phyloP scores from a whole-genome alignment of 2,329 filamentous ascomycete species.

The Pyricularia sp. region DNA sequence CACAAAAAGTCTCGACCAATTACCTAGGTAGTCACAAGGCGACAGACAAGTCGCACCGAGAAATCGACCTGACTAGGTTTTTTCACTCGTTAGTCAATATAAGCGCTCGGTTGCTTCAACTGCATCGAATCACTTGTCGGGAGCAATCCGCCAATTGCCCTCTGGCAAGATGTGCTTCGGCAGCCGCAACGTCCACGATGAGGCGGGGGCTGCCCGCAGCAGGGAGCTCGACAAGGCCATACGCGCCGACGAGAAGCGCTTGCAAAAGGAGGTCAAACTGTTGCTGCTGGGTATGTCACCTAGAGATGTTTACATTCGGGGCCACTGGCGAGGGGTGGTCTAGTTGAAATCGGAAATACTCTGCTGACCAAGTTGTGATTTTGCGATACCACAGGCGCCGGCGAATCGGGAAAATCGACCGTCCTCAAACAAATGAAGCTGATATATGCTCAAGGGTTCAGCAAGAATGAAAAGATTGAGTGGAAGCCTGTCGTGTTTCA shows the following conservation, averaged over 20 bases:
- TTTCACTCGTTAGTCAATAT: neutral
- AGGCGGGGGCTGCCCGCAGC: slow-evolving; percentile 44
- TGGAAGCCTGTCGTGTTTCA: slow-evolving; percentile 94
- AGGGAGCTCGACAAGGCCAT: slow-evolving; percentile 80
- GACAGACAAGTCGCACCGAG: neutral
- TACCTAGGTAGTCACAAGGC: neutral
- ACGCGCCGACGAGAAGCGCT: slow-evolving; percentile 76
- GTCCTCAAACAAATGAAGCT: slow-evolving; percentile 99
- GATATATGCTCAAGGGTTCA: slow-evolving; percentile 90
- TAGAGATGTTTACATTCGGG: neutral
- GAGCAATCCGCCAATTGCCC: neutral
- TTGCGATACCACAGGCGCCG: slow-evolving; percentile 58
- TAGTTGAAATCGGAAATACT: neutral
- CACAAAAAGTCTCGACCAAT: neutral
- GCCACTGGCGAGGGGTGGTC: too few species aligned
- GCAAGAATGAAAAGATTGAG: slow-evolving; percentile 79
- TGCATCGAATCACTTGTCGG: neutral
- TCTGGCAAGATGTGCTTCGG: slow-evolving; percentile 55
- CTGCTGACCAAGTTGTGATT: neutral
- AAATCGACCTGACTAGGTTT: neutral
- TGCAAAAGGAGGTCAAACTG: slow-evolving; percentile 86
- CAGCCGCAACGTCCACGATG: slow-evolving; percentile 37
- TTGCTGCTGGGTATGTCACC: slow-evolving; percentile 65
- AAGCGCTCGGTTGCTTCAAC: neutral
- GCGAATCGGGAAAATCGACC: slow-evolving; percentile 92